Evolutionary conservation across 108 stramenopile genomes (phyloP).

Genomic region (Conticribra weissflogii): DNA sequence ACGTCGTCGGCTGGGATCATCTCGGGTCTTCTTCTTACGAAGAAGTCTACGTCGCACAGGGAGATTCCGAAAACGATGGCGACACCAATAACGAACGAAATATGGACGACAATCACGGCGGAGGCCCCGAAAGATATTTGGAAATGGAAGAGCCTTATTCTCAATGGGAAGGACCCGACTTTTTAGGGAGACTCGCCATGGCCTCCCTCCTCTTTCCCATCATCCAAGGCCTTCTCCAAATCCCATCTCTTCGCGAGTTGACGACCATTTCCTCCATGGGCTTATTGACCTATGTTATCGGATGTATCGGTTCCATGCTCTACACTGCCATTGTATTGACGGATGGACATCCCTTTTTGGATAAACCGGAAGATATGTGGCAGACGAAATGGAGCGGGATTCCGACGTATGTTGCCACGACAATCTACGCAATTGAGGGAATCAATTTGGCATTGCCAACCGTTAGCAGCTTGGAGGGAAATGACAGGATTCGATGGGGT

Average conservation of each 20-base stretch:
- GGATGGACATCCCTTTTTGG: conserved; percentile 35
- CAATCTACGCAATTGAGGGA: conserved; percentile 55
- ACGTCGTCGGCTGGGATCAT: conserved; percentile 49
- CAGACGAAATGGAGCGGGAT: conserved; percentile 45
- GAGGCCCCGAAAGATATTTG: conserved; percentile 3
- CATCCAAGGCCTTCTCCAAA: conserved; percentile 43
- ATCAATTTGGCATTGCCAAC: conserved; percentile 55
- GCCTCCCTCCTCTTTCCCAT: conserved; percentile 42
- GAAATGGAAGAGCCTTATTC: conserved; percentile 34
- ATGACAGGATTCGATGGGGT: conserved; percentile 22
- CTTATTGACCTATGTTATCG: conserved; percentile 39
- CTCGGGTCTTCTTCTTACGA: conserved; percentile 45
- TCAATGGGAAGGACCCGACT: conserved; percentile 46
- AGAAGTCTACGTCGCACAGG: conserved; percentile 24
- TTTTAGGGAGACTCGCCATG: conserved; percentile 40
- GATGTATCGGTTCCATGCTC: conserved; percentile 48
- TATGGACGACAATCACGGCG: conserved; percentile 20
- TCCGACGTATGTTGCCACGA: conserved; percentile 48
- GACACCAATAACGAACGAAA: neutral
- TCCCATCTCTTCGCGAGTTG: conserved; percentile 41
- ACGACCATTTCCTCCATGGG: conserved; percentile 36
- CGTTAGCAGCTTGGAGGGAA: conserved; percentile 40
- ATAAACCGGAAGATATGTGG: conserved; percentile 46
- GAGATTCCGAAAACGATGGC: neutral
- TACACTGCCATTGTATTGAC: conserved; percentile 40